Evolutionary conservation across 73 alveolate species (phyloP).

Genomic region (Tetrahymena borealis): DNA sequence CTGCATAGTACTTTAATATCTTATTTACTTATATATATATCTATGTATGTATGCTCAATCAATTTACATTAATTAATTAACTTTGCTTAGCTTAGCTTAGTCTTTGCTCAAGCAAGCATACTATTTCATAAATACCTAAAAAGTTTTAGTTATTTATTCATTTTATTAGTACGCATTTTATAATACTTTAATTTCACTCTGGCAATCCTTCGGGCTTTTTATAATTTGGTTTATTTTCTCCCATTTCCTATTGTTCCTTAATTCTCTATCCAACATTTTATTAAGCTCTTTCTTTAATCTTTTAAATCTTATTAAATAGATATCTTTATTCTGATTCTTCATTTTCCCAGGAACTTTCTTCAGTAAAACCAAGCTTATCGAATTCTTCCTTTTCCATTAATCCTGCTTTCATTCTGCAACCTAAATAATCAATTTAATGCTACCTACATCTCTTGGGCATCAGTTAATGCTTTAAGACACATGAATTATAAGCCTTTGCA

Average conservation of each 20-base stretch:
- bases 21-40: too few species aligned
- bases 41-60: too few species aligned
- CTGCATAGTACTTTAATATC: too few species aligned
- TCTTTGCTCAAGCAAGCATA: too few species aligned
- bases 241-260: neutral
- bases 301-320: conserved; percentile 28
- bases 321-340: conserved; percentile 32
- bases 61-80: too few species aligned
- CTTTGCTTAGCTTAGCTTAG: too few species aligned
- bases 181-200: too few species aligned
- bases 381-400: conserved; percentile 68
- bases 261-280: neutral
- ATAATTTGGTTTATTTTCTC: neutral
- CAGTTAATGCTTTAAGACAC: conserved; percentile 60
- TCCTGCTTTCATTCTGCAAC: conserved; percentile 81
- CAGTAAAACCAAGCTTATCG: conserved; percentile 69
- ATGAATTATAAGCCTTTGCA: conserved; percentile 61
- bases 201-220: neutral
- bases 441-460: conserved; percentile 86
- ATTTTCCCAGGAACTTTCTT: conserved; percentile 48
- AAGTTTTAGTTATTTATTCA: too few species aligned
- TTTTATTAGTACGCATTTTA: neutral
- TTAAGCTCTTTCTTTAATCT: conserved; percentile 21
- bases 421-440: conserved; percentile 65
- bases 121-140: too few species aligned